Evolutionary conservation across 2,329 filamentous ascomycete genomes (phyloP).

Genomic region (Thielaviopsis cerberus): DNA sequence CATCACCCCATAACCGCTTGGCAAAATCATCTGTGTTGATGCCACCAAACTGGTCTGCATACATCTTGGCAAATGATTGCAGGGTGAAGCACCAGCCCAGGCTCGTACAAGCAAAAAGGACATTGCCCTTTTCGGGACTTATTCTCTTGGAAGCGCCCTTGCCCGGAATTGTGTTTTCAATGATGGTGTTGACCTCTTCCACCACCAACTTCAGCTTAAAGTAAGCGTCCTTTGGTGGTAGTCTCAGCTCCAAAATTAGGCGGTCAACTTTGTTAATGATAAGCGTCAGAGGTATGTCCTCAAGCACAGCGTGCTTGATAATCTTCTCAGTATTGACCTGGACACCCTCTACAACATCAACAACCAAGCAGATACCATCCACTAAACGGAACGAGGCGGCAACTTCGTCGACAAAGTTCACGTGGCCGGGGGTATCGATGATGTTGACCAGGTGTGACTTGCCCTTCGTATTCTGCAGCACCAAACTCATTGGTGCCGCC

Average conservation of each 20-base stretch:
- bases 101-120: slow-evolving; percentile 82
- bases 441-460: slow-evolving; percentile 94
- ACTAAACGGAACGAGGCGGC: slow-evolving; percentile 71
- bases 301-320: slow-evolving; percentile 83
- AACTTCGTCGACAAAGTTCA: slow-evolving; percentile 96
- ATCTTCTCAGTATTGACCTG: slow-evolving; percentile 94
- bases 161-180: slow-evolving; percentile 70
- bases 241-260: slow-evolving; percentile 78
- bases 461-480: slow-evolving; percentile 70
- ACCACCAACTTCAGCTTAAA: slow-evolving; percentile 99
- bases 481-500: slow-evolving; percentile 79
- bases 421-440: slow-evolving; percentile 88
- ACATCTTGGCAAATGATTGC: slow-evolving; percentile 89
- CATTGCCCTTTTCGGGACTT: slow-evolving; percentile 92
- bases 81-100: slow-evolving; percentile 97
- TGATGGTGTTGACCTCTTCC: slow-evolving; percentile 91
- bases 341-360: slow-evolving; percentile 97
- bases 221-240: slow-evolving; percentile 89
- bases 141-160: slow-evolving; percentile 61
- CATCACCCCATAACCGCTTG: slow-evolving; percentile 77
- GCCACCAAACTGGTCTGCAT: slow-evolving; percentile 68
- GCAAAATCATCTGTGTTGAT: slow-evolving; percentile 72
- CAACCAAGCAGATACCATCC: slow-evolving; percentile 80
- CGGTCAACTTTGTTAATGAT: slow-evolving; percentile 97
- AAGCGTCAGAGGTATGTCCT: slow-evolving; percentile 73